Base-by-base conservation (phyloP, 202 grass and related monocot genomes). In the Tripidium arundinaceum region DNA sequence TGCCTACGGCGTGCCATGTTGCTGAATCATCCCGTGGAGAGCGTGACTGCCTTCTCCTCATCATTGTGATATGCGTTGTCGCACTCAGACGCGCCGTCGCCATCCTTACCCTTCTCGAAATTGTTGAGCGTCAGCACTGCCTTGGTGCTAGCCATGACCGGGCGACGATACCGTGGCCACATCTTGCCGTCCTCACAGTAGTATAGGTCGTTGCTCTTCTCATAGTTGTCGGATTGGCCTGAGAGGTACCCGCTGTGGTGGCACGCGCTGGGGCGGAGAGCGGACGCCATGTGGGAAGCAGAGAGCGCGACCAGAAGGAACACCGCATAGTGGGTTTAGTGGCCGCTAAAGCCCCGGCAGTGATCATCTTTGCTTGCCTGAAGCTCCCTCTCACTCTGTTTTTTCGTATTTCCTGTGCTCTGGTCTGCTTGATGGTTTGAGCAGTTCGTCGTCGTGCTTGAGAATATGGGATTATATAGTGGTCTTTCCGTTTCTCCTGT, bases 181-280 rank as follows among this genome's bases (percentile, higher is more conserved):
- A 6, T 58, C 70, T 90, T 72, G 38, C 76, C 85, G 0, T 81
- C 76, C 25, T 82, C 29, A 34, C 90, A 95, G 49, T 90, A 92
- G 57, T 84, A 54, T 0, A 72, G 82, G 37, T 89, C 76, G 47
- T 90, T 87, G 50, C 83, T 81, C 43, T 86, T 67, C 64, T 67
- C 80, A 43, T 83, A 90, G 76, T 87, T 46, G 50, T 79, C 84
- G 0, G 89, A 70, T 31, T 61, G 85, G 16, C 92, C 87, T 0
- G 84, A 87, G 16, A 94, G 82, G 67, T 89, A 91, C 2, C 86
- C 86, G 22, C 89, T 94, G 22, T 89, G 36, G 1, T 47, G 49
- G 87, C 82, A 92, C 0, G 12, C 55, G 46, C 89, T 82, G 0
- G 38, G 61, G 73, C 78, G 67, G 19, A 80, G 65, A 6, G 78